Evolutionary conservation across 2,329 filamentous ascomycete genomes (phyloP).

Genomic region (Phaeosphaeriaceae sp.): DNA sequence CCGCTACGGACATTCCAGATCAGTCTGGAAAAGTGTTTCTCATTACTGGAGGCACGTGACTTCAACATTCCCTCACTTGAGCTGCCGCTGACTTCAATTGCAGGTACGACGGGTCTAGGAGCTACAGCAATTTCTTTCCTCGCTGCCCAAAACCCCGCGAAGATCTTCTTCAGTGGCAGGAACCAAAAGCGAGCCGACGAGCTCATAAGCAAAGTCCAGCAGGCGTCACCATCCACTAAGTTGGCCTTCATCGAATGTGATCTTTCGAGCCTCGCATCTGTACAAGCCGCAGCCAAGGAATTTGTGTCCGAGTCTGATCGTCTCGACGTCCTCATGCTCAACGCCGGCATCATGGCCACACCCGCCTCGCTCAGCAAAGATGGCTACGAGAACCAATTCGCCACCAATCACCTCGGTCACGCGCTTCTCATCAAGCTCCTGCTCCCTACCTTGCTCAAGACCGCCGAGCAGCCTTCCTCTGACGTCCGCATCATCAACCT

Average conservation of each 20-base stretch:
- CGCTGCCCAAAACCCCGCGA: neutral
- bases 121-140: neutral
- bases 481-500: conserved; percentile 57
- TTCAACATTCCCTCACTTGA: neutral
- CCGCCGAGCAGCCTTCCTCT: conserved; percentile 42
- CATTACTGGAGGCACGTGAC: conserved; percentile 18
- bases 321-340: conserved; percentile 56
- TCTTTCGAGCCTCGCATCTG: conserved; percentile 7
- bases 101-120: conserved; percentile 1
- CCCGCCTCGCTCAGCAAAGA: conserved; percentile 52
- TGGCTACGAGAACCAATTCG: conserved; percentile 60
- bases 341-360: conserved; percentile 54
- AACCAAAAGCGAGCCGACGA: neutral
- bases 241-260: conserved; percentile 7
- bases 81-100: neutral
- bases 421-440: conserved; percentile 57
- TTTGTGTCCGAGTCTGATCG: conserved; percentile 20
- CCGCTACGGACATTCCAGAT: conserved; percentile 10
- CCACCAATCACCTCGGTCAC: conserved; percentile 61
- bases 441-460: conserved; percentile 51
- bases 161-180: conserved; percentile 1
- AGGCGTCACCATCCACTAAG: neutral
- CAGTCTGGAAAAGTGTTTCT: conserved; percentile 13
- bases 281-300: conserved; percentile 7
- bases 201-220: neutral